Evolutionary conservation across 768 basidiomycete species (phyloP), one percentile per base, ranked within the genome.

Genomic region (Clavaria fumosa): DNA sequence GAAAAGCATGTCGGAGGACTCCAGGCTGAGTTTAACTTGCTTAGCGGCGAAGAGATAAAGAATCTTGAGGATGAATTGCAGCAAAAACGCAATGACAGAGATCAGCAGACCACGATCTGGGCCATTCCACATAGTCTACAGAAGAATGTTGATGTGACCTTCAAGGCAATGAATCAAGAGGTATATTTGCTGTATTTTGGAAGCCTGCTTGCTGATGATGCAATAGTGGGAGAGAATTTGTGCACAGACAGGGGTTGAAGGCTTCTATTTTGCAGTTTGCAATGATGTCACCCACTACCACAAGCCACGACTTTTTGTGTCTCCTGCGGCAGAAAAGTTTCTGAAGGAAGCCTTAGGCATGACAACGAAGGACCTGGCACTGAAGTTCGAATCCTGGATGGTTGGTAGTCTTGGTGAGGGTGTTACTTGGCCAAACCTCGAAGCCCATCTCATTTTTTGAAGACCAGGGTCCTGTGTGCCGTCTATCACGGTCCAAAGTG

Each of bases 241-340:
- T 14, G 18, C 21, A 6, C 7, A 26, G 14, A 37, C 36, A 23
- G 36, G 21, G 5, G 21, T 15, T 26, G 10, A 37, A 24, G 36
- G 36, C n/a, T 37, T 37, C 28, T 37, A 37, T 27, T 15, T 37
- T 19, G 36, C 24, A 6, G 5, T 27, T 22, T 15, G 36, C 9
- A 15, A 26, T 26, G 20, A 14, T 27, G 5, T 27, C 6, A 17
- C 23, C n/a, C 23, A 37, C 18, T 37, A 37, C 28, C 22, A 37
- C 24, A 26, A 22, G 20, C 36, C 36, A 12, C 23, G 28, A 15
- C 5, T 24, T 7, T 37, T 23, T 20, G 15, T 24, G 20, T 23
- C 36, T 23, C n/a, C 23, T 5, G 28, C 23, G 23, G 36, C 23
- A 12, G 14, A 18, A 6, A 23, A 26, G 14, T 37, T 37, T 17